phyloP scores from a whole-genome alignment of 2,329 filamentous ascomycete genomes.

The Dryadomyces quercivorus region DNA sequence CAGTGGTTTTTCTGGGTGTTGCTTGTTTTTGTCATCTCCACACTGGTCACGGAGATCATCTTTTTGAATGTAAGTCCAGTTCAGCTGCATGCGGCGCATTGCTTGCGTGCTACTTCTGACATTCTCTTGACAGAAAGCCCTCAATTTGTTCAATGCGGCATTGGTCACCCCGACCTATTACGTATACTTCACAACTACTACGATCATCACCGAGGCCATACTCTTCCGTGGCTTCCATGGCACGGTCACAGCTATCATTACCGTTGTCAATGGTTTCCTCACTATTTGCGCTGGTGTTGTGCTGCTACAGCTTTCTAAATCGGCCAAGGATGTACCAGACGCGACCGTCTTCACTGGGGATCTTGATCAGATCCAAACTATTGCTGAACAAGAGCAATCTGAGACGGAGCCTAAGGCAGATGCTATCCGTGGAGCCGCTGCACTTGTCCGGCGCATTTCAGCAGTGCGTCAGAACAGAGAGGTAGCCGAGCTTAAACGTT shows the following conservation, averaged over 20 bases:
- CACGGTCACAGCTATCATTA: slow-evolving; percentile 65
- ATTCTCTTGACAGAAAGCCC: slow-evolving; percentile 63
- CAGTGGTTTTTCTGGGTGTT: slow-evolving; percentile 95
- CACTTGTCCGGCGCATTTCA: slow-evolving; percentile 76
- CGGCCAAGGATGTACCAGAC: slow-evolving; percentile 93
- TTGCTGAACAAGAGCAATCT: slow-evolving; percentile 90
- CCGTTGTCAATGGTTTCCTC: slow-evolving; percentile 85
- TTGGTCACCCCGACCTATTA: slow-evolving; percentile 98
- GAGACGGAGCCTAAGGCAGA: slow-evolving; percentile 94
- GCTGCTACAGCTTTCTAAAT: slow-evolving; percentile 90
- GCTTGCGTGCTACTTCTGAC: neutral
- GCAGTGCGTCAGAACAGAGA: slow-evolving; percentile 65
- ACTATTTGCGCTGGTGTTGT: slow-evolving; percentile 90
- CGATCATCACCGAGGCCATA: slow-evolving; percentile 86
- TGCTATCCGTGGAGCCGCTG: slow-evolving; percentile 81
- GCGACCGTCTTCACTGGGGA: slow-evolving; percentile 85
- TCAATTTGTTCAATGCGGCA: slow-evolving; percentile 93
- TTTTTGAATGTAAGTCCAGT: slow-evolving; percentile 71
- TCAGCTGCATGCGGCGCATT: too few species aligned
- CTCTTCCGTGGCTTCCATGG: slow-evolving; percentile 93
- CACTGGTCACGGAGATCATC: slow-evolving; percentile 84
- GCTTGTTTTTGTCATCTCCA: slow-evolving; percentile 80
- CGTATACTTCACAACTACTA: slow-evolving; percentile 93
- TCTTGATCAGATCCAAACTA: slow-evolving; percentile 87
- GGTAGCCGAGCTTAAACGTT: slow-evolving; percentile 61